Evolutionary conservation across 2,329 filamentous ascomycete species (phyloP), one percentile per base, ranked within the genome.

Genomic region (Aspergillus versicolor): DNA sequence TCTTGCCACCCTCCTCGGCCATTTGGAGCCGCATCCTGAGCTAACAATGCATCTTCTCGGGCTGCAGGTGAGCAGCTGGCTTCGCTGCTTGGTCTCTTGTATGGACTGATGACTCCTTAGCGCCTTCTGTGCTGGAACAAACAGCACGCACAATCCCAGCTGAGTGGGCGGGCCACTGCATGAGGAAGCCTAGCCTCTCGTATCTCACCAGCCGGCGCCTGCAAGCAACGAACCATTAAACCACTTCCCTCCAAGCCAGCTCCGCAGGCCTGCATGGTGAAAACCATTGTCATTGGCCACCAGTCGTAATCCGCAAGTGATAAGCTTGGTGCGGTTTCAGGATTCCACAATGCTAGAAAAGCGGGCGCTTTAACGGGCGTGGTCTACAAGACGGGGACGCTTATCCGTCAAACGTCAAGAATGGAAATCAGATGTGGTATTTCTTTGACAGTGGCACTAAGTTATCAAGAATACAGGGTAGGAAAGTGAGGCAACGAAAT

Each of bases 11-110:
- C 49, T 41, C 51, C 21, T 47, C 38, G 34, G n/a, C 30, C 50
- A 46, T 49, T 57, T 57, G 55, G 55, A 57, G 55, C 55, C 55
- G 55, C 55, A 57, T 48, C 30, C 17, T 32, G 52, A 54, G 55
- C 50, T 57, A 41, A 37, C 43, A 45, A 27, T 52, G 41, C 45
- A 50, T n/a, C 22, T 15, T 41, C 32, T 41, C 7, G 38, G 45
- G 17, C 54, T 54, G 55, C 55, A 51, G 40, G 55, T 50, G 55
- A 46, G 44, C 45, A 54, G 44, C 17, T 42, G 40, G 38, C 45
- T 41, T 38, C 45, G 41, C 44, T 19, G 21, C 45, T n/a, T 21
- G 17, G n/a, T 43, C 38, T 22, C 22, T 41, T 42, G 19, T 46
- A 19, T 53, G 30, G 32, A 56, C 46, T 46, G 38, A 30, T 22